Evolutionary conservation across 2,329 filamentous ascomycete genomes (phyloP).

Genomic region (Alternaria atra): DNA sequence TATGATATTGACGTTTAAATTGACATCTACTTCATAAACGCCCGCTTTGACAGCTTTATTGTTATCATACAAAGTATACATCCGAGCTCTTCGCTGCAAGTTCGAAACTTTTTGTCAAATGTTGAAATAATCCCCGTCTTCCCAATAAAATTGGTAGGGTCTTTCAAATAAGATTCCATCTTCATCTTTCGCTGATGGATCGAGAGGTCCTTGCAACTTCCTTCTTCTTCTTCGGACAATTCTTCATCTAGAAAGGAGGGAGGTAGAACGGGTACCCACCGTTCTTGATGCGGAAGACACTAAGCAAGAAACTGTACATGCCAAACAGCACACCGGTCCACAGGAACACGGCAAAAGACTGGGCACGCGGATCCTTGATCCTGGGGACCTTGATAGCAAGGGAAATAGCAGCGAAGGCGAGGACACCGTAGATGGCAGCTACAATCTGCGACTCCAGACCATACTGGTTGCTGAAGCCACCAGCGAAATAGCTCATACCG

Average conservation of each 20-base stretch:
- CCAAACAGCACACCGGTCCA: conserved; percentile 81
- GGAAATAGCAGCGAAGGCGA: conserved; percentile 91
- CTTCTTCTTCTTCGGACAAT: no score
- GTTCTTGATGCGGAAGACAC: conserved; percentile 94
- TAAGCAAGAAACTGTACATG: conserved; percentile 93
- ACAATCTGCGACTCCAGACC: conserved; percentile 96
- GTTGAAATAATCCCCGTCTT: background rate
- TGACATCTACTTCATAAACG: background rate
- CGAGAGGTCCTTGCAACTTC: background rate
- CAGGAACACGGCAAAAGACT: conserved; percentile 81
- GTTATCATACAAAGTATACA: conserved; percentile 3
- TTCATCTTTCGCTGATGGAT: background rate
- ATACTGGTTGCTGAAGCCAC: conserved; percentile 91
- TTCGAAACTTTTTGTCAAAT: background rate
- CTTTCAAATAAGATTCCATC: background rate
- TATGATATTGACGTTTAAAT: background rate
- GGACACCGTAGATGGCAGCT: conserved; percentile 81
- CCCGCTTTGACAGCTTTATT: background rate
- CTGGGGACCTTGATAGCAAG: conserved; percentile 92
- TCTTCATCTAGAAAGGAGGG: conserved; percentile 75
- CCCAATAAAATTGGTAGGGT: background rate
- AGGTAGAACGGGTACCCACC: conserved; percentile 92
- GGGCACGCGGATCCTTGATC: conserved; percentile 77
- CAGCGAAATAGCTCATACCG: conserved; percentile 88
- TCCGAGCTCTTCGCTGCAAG: background rate